Evolutionary conservation across 2,329 filamentous ascomycete species (phyloP), one percentile per base, ranked within the genome.

Genomic region (Colletotrichum incanum): DNA sequence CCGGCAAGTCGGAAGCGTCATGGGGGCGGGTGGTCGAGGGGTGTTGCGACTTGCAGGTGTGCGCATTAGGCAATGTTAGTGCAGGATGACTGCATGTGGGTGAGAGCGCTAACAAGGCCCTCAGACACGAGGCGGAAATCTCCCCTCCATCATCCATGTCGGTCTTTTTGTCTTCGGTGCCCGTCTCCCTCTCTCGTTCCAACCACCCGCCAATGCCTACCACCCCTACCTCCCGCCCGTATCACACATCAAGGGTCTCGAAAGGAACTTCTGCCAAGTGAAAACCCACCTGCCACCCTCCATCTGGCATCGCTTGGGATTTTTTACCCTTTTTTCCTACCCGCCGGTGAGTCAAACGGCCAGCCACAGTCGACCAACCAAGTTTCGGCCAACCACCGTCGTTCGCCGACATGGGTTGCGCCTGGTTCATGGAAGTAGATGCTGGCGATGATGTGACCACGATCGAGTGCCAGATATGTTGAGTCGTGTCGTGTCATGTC

Each of bases 231-330:
- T 23, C 56, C 43, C 11, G 43, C 11, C 59, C n/a, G 45, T 62
- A 62, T 62, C 43, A 39, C 34, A 26, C 52, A 58, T 52, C 65
- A 34, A 64, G 65, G 65, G 69, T 65, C 69, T 43, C 45, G 47
- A 34, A 18, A 72, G 70, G 70, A 72, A 72, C 70, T 72, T 72
- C 70, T 72, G 70, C 70, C 66, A 60, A 55, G 70, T 23, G 31
- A 20, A 54, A 69, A 72, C 70, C 70, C 70, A 69, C 59, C 56
- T 50, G 43, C 28, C 56, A 58, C 68, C 68, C 56, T 72, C 56
- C 49, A 41, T 50, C 23, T 34, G 58, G 28, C 26, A 52, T 63
- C 34, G 45, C 45, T 50, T 41, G 43, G 5, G n/a, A 5, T 5
- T 11, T 14, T 49, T 31, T 20, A 49, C 49, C 23, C 54, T 62